Percentiles rank a stretch among this genome's conserved stretches.
Evolutionary conservation across 805 yeast genomes (phyloP).

Genomic region (Alloascoidea africana): DNA sequence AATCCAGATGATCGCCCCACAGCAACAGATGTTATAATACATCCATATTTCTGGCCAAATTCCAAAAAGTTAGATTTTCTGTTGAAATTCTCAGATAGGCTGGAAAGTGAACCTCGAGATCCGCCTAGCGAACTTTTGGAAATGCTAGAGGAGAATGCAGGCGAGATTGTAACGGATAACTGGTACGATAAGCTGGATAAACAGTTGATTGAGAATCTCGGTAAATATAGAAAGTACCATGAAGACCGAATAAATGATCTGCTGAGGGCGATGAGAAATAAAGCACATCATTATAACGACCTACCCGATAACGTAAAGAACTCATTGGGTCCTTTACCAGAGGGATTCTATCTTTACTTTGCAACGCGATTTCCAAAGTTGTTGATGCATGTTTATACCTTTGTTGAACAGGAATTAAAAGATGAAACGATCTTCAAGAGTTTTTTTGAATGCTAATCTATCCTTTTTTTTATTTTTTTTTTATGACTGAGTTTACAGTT

Average conservation of each 20-base stretch:
- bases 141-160: constrained; percentile 37
- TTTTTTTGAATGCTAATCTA: constrained; percentile 21
- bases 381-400: constrained; percentile 56
- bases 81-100: constrained; percentile 77
- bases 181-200: constrained; percentile 69
- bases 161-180: constrained; percentile 33
- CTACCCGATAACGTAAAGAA: constrained; percentile 50
- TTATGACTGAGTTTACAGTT: too few species aligned
- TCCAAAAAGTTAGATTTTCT: constrained; percentile 70
- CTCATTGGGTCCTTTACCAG: constrained; percentile 68
- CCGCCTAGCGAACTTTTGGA: constrained; percentile 52
- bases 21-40: constrained; percentile 51
- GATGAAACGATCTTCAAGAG: constrained; percentile 45
- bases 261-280: constrained; percentile 79
- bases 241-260: constrained; percentile 70
- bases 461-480: too few species aligned
- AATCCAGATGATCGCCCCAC: constrained; percentile 63
- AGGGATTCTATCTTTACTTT: constrained; percentile 73
- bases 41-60: constrained; percentile 79
- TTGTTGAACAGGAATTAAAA: constrained; percentile 40
- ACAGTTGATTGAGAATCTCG: constrained; percentile 68
- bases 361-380: constrained; percentile 61
- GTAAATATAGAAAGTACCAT: constrained; percentile 82
- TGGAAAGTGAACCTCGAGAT: constrained; percentile 72
- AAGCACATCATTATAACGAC: constrained; percentile 90